Evolutionary conservation across 371 early-diverging fungal species (phyloP).

Genomic region (Lichtheimia ornata): DNA sequence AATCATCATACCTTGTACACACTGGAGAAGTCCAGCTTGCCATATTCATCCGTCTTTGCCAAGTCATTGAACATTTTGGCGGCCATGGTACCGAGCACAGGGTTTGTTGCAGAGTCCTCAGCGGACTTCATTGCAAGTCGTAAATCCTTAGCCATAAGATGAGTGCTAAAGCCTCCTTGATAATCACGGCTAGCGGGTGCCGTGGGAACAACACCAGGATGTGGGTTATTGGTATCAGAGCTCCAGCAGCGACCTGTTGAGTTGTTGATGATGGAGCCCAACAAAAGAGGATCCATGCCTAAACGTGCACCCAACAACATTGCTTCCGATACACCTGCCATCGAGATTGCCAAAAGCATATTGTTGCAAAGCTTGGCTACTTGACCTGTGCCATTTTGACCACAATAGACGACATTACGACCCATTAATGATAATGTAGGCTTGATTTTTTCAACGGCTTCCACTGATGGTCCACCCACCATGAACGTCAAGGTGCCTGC

Average conservation of each 20-base stretch:
- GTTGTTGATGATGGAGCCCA: constrained; percentile 86
- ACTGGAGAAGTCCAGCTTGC: constrained; percentile 74
- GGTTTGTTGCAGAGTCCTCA: constrained; percentile 66
- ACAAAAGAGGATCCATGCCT: constrained; percentile 89
- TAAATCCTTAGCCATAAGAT: constrained; percentile 94
- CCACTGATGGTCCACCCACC: constrained; percentile 79
- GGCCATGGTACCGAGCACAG: constrained; percentile 76
- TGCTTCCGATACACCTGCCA: constrained; percentile 93
- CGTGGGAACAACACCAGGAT: constrained; percentile 80
- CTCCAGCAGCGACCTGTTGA: constrained; percentile 92
- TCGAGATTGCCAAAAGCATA: constrained; percentile 91
- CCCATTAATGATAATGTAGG: constrained; percentile 84
- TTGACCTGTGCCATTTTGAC: constrained; percentile 85
- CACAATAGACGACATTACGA: constrained; percentile 92
- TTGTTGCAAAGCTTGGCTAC: constrained; percentile 98
- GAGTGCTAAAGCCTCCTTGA: constrained; percentile 88
- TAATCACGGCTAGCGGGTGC: constrained; percentile 89
- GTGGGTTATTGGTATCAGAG: constrained; percentile 91
- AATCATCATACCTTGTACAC: constrained; percentile 60
- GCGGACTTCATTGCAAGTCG: constrained; percentile 91
- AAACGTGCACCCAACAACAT: constrained; percentile 85
- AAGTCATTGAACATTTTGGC: constrained; percentile 79
- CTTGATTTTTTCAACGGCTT: constrained; percentile 67
- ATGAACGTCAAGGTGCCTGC: constrained; percentile 95
- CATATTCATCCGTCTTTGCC: constrained; percentile 56